Evolutionary conservation across 1,284 basidiomycete genomes (phyloP).

Genomic region (Bjerkandera adusta): DNA sequence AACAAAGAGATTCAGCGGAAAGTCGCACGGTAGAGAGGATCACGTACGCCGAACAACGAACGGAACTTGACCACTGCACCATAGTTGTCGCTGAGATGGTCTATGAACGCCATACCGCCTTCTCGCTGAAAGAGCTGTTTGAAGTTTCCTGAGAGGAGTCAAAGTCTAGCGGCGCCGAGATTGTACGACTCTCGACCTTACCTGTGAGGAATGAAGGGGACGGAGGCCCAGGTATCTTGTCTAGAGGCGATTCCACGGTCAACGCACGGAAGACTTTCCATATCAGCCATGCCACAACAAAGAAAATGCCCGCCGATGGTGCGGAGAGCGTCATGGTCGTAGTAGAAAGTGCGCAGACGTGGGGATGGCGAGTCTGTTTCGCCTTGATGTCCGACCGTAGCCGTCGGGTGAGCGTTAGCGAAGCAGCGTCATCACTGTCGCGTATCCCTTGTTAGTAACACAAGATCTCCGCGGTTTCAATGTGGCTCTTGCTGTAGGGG

Average conservation of each 20-base stretch:
- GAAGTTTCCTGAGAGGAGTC: constrained; percentile 9
- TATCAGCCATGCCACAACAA: constrained; percentile 7
- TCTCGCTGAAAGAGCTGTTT: constrained; percentile 16
- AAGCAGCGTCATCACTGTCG: no score
- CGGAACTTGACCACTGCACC: constrained; percentile 20
- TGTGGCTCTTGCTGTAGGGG: no score
- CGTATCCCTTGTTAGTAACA: no score
- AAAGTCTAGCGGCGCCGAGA: neutral
- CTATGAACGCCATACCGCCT: constrained; percentile 23
- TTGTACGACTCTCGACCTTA: neutral
- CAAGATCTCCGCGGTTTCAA: no score
- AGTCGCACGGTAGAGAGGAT: neutral
- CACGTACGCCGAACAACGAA: constrained; percentile 24
- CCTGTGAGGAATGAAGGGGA: constrained; percentile 16
- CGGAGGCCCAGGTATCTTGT: constrained; percentile 26
- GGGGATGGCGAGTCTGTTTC: no score
- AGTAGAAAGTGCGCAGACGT: no score
- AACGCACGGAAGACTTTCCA: constrained; percentile 8
- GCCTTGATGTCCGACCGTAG: no score
- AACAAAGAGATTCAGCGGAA: neutral
- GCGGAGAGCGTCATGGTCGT: no score
- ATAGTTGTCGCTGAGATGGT: constrained; percentile 17
- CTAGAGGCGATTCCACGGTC: constrained; percentile 20
- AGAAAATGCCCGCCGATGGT: no score
- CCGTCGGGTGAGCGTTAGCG: no score